A percentile compares a stretch with the other conserved stretches of the same genome.
phyloP scores from a whole-genome alignment of 495 filamentous ascomycete species.

The Lophium mytilinum region DNA sequence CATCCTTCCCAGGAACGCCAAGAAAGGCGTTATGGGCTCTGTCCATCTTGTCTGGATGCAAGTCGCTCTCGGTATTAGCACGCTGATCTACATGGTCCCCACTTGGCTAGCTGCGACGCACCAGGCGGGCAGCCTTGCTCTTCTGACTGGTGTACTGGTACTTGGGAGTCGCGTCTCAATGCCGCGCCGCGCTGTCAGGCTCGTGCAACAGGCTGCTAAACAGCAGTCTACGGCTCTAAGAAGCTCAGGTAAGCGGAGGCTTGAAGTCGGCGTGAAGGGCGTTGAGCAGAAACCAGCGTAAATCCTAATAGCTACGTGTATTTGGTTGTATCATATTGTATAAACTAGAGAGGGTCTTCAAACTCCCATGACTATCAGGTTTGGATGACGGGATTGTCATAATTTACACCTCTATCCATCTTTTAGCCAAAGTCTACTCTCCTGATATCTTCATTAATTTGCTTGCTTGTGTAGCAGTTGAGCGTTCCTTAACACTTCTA shows the following conservation, averaged over 20 bases:
- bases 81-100: constrained; percentile 87
- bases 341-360: too few relatives aligned
- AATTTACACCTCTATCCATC: too few relatives aligned
- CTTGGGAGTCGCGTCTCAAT: constrained; percentile 58
- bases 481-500: too few relatives aligned
- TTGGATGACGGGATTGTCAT: too few relatives aligned
- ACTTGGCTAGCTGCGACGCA: constrained; percentile 81
- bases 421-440: too few relatives aligned
- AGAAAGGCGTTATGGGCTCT: constrained; percentile 67
- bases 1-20: constrained; percentile 54
- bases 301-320: not conserved
- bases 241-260: not conserved
- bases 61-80: constrained; percentile 77
- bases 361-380: too few relatives aligned
- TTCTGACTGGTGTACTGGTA: constrained; percentile 74
- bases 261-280: not conserved
- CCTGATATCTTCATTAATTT: too few relatives aligned
- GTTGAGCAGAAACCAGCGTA: not conserved
- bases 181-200: constrained; percentile 40
- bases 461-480: too few relatives aligned
- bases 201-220: constrained; percentile 26
- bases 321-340: too few relatives aligned
- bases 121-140: constrained; percentile 80
- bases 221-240: not conserved
- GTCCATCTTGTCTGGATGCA: constrained; percentile 77